Percentiles rank a stretch among this genome's conserved stretches.
Conservation (phyloP, 306 rosid genomes). For the Trifolium dubium region DNA sequence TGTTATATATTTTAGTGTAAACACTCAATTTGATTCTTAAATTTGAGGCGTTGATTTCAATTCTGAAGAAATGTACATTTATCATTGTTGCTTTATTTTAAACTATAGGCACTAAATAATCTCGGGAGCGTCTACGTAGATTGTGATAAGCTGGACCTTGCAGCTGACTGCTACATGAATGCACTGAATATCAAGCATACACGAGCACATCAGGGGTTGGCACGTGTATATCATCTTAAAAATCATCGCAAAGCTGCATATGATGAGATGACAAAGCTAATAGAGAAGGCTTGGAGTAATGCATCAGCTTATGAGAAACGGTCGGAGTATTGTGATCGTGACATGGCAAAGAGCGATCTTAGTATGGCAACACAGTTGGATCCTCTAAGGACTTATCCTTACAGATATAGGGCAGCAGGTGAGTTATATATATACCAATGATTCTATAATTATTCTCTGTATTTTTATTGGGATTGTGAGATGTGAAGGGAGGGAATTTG, state of each 20-base stretch:
- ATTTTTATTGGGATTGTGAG: slow-evolving; percentile 26
- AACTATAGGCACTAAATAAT: slow-evolving; percentile 81
- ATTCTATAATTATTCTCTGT: slow-evolving; percentile 17
- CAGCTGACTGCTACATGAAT: slow-evolving; percentile 88
- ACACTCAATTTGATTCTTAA: background rate
- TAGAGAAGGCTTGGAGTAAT: slow-evolving; percentile 80
- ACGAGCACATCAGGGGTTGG: slow-evolving; percentile 93
- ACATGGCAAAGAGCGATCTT: slow-evolving; percentile 93
- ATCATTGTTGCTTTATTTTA: slow-evolving; percentile 27
- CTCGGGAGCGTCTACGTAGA: slow-evolving; percentile 89
- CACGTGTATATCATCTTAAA: slow-evolving; percentile 87
- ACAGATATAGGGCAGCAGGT: slow-evolving; percentile 98
- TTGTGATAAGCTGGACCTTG: slow-evolving; percentile 83
- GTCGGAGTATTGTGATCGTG: slow-evolving; percentile 92
- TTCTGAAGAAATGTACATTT: slow-evolving; percentile 36
- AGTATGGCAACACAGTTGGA: slow-evolving; percentile 76
- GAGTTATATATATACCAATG: slow-evolving; percentile 29
- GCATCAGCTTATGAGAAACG: slow-evolving; percentile 96
- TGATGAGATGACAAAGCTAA: slow-evolving; percentile 93
- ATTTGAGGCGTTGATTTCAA: background rate
- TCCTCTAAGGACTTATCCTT: slow-evolving; percentile 90
- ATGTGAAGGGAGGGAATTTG: slow-evolving; percentile 22
- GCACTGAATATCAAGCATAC: slow-evolving; percentile 93
- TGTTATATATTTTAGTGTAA: slow-evolving; percentile 16
- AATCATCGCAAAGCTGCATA: slow-evolving; percentile 82